These are phyloP conservation scores for Haplosporangium gracile DNA, from an alignment of 192 early-diverging fungal species.

Conservation along the genomic window DNA sequence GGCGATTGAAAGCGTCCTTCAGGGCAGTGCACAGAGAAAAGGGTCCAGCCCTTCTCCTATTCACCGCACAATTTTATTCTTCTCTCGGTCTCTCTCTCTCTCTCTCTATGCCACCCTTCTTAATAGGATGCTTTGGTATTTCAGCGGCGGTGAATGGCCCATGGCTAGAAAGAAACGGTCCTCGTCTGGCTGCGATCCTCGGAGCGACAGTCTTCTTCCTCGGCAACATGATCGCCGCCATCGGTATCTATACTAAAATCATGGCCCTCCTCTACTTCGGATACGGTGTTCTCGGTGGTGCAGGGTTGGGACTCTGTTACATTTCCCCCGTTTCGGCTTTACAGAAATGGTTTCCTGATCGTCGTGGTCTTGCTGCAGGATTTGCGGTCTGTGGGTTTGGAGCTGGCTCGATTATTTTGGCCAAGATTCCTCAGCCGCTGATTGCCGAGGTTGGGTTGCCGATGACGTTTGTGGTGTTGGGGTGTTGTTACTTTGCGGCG, in stretches of 20 bases:
- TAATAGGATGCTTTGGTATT: slow-evolving; percentile 62
- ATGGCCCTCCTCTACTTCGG: slow-evolving; percentile 74
- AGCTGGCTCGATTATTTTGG: slow-evolving; percentile 78
- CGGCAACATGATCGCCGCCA: slow-evolving; percentile 70
- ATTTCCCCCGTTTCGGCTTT: slow-evolving; percentile 72
- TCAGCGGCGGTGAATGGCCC: slow-evolving; percentile 72
- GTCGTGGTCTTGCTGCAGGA: slow-evolving; percentile 71
- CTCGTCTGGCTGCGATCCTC: slow-evolving; percentile 62
- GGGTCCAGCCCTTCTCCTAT: background rate
- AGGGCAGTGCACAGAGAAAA: no score
- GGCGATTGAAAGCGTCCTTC: no score
- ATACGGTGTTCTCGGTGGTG: slow-evolving; percentile 73
- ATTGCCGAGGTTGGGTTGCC: slow-evolving; percentile 69
- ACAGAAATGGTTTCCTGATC: slow-evolving; percentile 75
- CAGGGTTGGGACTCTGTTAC: slow-evolving; percentile 72
- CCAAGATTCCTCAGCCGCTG: slow-evolving; percentile 73
- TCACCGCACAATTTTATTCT: background rate
- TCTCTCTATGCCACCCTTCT: background rate
- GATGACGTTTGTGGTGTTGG: slow-evolving; percentile 74
- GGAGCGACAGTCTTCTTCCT: slow-evolving; percentile 65
- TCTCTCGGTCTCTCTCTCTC: background rate
- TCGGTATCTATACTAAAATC: slow-evolving; percentile 64
- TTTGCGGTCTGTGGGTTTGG: slow-evolving; percentile 86
- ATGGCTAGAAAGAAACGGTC: slow-evolving; percentile 71
- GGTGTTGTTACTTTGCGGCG: slow-evolving; percentile 69